Conservation (phyloP, 208 protist genomes). For the Wallacemonas sp. region DNA sequence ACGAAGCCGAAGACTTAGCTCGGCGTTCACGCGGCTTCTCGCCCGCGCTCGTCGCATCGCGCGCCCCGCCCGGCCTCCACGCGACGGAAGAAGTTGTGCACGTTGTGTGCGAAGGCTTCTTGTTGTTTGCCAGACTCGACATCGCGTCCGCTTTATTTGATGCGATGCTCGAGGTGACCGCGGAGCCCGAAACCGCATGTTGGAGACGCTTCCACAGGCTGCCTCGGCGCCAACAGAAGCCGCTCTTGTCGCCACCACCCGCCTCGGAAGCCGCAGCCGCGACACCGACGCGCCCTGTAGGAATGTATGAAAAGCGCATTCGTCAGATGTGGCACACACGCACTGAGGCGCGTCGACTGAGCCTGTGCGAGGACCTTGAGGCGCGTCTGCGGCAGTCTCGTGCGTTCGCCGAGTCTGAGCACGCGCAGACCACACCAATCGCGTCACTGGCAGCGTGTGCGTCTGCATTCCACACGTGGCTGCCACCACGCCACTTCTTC, state of each 20-base stretch:
- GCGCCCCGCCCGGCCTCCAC: too few species aligned
- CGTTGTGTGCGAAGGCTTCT: slow-evolving; percentile 60
- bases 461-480: not conserved
- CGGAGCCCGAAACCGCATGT: slow-evolving; percentile 51
- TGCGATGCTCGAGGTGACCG: slow-evolving; percentile 34
- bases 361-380: slow-evolving; percentile 7
- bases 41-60: too few species aligned
- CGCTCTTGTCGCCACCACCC: not conserved
- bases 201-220: slow-evolving; percentile 55
- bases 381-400: not conserved
- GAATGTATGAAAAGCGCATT: slow-evolving; percentile 32
- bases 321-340: slow-evolving; percentile 30
- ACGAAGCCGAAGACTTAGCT: slow-evolving; percentile 35
- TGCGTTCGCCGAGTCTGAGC: not conserved
- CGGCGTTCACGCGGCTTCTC: slow-evolving; percentile 3
- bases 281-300: slow-evolving; percentile 12
- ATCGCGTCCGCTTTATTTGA: slow-evolving; percentile 28
- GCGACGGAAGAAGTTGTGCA: slow-evolving; percentile 19
- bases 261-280: not conserved
- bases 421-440: not conserved
- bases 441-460: not conserved
- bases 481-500: slow-evolving; percentile 7
- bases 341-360: slow-evolving; percentile 11
- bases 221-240: slow-evolving; percentile 32
- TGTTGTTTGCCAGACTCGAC: slow-evolving; percentile 29